Base-by-base conservation (phyloP, 225 moss, liverwort and hornwort genomes). In the Physcomitrellopsis africana region DNA sequence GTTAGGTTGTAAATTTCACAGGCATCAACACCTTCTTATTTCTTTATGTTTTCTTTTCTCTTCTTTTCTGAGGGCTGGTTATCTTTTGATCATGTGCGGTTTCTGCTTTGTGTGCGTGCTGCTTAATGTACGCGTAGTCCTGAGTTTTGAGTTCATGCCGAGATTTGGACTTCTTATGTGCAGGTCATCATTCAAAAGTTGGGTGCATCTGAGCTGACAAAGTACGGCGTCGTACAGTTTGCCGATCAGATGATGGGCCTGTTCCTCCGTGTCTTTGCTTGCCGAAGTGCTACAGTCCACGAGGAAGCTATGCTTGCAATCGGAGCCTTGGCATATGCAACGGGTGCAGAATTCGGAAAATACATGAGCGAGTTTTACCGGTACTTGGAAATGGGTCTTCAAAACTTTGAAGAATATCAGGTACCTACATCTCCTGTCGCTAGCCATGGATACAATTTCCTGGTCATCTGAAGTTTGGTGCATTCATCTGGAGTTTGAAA, bases 221-320 rank as follows among this genome's bases (percentile, higher is more conserved):
- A 84, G 77, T 87, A 81, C 42, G 87, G 87, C 3, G 73, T 87
- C 19, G 84, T 84, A 20, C 84, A 87, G 70, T 81, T 73, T 60
- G 87, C 84, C 11, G 87, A 87, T 67, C 84, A 64, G 43, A 87
- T 87, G 87, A 87, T 87, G 87, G 63, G 84, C 42, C 76, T 87
- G 62, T 87, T 87, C 67, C 87, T 87, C 32, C 87, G 87, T 18
- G 87, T 87, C 68, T 87, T 87, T 2, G 87, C 87, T 49, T 87
- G 87, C 67, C 87, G 87, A 0, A 87, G 87, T 79, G 87, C 87
- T 2, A 87, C 87, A 37, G 87, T 87, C 7, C 87, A 87, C 14
- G 87, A 87, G 74, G 87, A 87, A 81, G 87, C 87, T n/a, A 87
- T 87, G 87, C 87, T 87, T 44, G 87, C 87, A 16, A 87, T 87